Base-by-base conservation (phyloP, 495 filamentous ascomycete genomes). In the Hypoxylon lienhwacheense region DNA sequence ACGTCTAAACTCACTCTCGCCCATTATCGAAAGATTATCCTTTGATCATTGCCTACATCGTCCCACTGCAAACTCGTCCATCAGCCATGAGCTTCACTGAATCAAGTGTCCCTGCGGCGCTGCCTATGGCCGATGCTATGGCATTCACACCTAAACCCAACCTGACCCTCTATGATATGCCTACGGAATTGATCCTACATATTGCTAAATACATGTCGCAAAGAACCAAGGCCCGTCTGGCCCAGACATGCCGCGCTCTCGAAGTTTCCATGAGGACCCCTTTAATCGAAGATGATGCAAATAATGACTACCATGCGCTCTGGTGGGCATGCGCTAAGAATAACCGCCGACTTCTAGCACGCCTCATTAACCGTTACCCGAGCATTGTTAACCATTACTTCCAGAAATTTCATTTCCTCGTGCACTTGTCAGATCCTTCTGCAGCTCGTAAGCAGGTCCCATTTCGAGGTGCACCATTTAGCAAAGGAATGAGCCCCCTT, bases 261-360 rank as follows among this genome's bases (percentile, higher is more conserved):
- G 11, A 3, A 1, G 3, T n/a, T 3, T 0, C 4, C 7, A 33
- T 40, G 10, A 10, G 4, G 0, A 5, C 19, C 1, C 3, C 34
- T 8, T 10, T 59, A 16, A 8, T 31, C 14, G 28, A 48, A 1
- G n/a, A 53, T 15, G 55, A 59, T 26, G 31, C 16, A 1, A 7
- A 28, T 1, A 17, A 59, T 1, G 55, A 59, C 12, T 6, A 53
- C 7, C 31, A 28, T 10, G 42, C 42, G 0, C 29, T 59, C 3
- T 47, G 29, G 31, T 59, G 55, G 55, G 48, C 48, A 14, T 53
- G 21, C 5, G 12, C 14, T 8, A 24, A 17, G 2, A 48, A 48
- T 14, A 4, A 8, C 4, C 3, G 2, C 11, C 11, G 1, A 21
- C 1, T 8, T 36, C 2, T 33, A 34, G 7, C 7, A 25, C 43